Evolutionary conservation across 2,329 filamentous ascomycete species (phyloP).

Genomic region (Daldinia sp.): DNA sequence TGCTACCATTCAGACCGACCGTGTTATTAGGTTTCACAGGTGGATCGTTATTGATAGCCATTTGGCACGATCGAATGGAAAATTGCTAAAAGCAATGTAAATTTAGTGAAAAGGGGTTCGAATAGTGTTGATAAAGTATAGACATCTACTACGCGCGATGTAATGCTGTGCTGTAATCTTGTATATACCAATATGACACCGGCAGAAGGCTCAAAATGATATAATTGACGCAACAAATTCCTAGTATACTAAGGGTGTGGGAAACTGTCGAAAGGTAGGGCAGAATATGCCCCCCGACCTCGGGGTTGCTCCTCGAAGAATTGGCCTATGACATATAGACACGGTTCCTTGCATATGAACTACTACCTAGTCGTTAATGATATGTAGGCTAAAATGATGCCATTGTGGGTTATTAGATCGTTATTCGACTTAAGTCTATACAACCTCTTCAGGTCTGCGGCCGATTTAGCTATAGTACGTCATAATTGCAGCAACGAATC

Average conservation of each 20-base stretch:
- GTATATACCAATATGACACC: background rate
- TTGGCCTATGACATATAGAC: slow-evolving; percentile 18
- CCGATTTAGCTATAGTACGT: background rate
- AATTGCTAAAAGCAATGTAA: background rate
- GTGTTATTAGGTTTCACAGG: too few relatives aligned
- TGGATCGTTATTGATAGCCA: background rate
- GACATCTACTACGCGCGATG: background rate
- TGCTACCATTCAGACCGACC: background rate
- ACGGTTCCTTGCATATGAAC: slow-evolving; percentile 25
- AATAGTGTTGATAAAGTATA: background rate
- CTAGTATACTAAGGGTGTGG: background rate
- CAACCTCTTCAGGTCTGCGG: background rate
- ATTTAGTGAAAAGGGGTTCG: background rate
- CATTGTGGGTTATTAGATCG: slow-evolving; percentile 25
- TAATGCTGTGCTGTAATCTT: background rate
- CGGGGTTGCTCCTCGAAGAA: slow-evolving; percentile 14
- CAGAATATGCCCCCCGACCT: slow-evolving; percentile 13
- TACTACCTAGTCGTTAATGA: slow-evolving; percentile 21
- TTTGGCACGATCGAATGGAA: background rate
- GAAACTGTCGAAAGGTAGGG: background rate
- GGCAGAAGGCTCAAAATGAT: background rate
- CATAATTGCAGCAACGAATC: background rate
- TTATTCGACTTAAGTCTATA: slow-evolving; percentile 18
- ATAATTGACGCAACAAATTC: background rate
- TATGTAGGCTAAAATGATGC: slow-evolving; percentile 35